Percentiles rank a stretch among this genome's conserved stretches.
These are phyloP conservation scores for Carex parvula DNA, from an alignment of 176 grass and related monocot species.

Conservation along the genomic window DNA sequence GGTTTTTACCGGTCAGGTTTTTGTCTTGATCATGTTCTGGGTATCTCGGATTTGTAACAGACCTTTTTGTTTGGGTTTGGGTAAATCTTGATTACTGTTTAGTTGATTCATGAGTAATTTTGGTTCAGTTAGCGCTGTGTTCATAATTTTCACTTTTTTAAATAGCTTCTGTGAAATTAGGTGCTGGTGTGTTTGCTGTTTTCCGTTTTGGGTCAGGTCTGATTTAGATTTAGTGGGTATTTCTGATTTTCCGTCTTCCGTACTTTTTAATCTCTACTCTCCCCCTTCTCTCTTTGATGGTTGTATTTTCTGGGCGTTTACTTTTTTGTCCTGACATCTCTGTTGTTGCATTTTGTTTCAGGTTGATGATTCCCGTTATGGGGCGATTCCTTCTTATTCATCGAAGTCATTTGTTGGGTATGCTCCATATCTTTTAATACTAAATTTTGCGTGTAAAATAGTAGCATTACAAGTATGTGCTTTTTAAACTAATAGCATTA, in stretches of 20 bases:
- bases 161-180: not conserved
- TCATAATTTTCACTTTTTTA: not conserved
- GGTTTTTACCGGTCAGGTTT: not conserved
- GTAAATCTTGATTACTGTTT: not conserved
- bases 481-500: too few species aligned
- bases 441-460: not conserved
- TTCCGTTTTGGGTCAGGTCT: not conserved
- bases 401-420: conserved; percentile 70
- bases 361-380: conserved; percentile 57
- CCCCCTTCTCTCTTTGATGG: not conserved
- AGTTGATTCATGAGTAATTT: not conserved
- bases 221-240: not conserved
- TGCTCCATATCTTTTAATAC: conserved; percentile 2
- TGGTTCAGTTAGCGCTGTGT: not conserved
- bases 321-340: not conserved
- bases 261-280: not conserved
- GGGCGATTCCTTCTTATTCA: conserved; percentile 51
- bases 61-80: not conserved
- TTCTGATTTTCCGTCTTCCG: not conserved
- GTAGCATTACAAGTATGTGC: not conserved
- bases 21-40: not conserved
- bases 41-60: not conserved
- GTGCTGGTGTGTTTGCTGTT: not conserved
- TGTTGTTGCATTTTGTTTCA: conserved; percentile 31
- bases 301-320: not conserved